Percentiles rank a stretch among this genome's conserved stretches.
phyloP scores from a whole-genome alignment of 2,329 filamentous ascomycete species.

The Helotiales sp. region DNA sequence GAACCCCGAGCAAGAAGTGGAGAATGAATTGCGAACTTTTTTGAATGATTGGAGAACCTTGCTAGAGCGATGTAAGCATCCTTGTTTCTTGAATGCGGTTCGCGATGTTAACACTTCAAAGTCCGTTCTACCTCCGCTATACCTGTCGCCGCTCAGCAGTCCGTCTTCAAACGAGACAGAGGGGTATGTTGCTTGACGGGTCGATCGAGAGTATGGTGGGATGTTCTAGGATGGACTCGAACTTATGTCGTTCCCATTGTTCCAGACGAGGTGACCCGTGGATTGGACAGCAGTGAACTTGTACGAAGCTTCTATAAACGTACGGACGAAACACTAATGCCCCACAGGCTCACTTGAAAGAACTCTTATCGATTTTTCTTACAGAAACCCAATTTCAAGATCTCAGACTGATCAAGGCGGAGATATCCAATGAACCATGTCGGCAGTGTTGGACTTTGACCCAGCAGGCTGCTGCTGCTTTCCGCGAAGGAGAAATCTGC shows the following conservation, averaged over 20 bases:
- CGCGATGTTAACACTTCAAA: neutral
- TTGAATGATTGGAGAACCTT: neutral
- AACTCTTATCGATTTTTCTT: neutral
- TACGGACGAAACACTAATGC: neutral
- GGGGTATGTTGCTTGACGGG: neutral
- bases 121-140: neutral
- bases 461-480: neutral
- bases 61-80: neutral
- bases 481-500: neutral
- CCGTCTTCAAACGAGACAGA: neutral
- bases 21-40: neutral
- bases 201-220: neutral
- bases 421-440: neutral
- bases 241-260: neutral
- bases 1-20: neutral
- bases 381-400: neutral
- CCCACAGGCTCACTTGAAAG: neutral
- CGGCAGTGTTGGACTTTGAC: neutral
- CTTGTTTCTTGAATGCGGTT: neutral
- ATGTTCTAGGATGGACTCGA: neutral
- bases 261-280: neutral
- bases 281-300: neutral
- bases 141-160: too few species aligned
- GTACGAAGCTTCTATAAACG: neutral
- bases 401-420: neutral